phyloP scores from a whole-genome alignment of 2,329 filamentous ascomycete species.

The Hymenoscyphus infarciens region DNA sequence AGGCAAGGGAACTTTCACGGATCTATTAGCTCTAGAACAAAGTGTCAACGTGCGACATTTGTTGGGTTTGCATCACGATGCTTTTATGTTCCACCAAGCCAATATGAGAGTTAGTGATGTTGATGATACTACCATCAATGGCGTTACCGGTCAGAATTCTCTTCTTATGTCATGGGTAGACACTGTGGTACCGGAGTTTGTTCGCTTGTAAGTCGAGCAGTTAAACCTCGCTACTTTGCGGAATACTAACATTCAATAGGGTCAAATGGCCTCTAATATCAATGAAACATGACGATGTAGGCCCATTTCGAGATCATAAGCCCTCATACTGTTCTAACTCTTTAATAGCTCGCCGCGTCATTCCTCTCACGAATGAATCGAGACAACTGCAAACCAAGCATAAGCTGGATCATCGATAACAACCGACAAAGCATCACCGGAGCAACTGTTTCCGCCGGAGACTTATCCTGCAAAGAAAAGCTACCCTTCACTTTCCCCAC shows the following conservation, averaged over 20 bases:
- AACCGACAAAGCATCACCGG: conserved; percentile 23
- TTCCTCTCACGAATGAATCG: conserved; percentile 47
- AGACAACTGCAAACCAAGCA: conserved; percentile 23
- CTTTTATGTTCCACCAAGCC: conserved; percentile 48
- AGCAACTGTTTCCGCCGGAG: conserved; percentile 41
- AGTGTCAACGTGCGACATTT: conserved; percentile 53
- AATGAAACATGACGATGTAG: conserved; percentile 53
- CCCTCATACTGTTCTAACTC: not conserved
- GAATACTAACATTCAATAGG: conserved; percentile 9
- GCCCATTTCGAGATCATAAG: conserved; percentile 19
- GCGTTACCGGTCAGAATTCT: conserved; percentile 15
- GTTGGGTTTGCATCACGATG: conserved; percentile 43
- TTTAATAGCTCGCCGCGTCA: conserved; percentile 24
- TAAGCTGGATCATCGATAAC: conserved; percentile 19
- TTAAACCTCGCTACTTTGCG: not conserved
- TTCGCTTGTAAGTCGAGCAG: conserved; percentile 5
- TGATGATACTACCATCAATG: conserved; percentile 11
- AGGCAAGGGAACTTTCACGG: conserved; percentile 49
- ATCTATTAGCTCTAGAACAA: conserved; percentile 48
- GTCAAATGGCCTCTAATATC: conserved; percentile 50
- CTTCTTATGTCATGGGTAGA: conserved; percentile 24
- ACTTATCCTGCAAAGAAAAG: conserved; percentile 20
- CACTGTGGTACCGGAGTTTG: conserved; percentile 22
- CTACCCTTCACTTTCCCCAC: conserved; percentile 38
- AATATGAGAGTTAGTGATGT: conserved; percentile 52